A percentile compares a stretch with the other conserved stretches of the same genome.
phyloP scores from a whole-genome alignment of 169 alveolate species.

The Plasmodium sp. region DNA sequence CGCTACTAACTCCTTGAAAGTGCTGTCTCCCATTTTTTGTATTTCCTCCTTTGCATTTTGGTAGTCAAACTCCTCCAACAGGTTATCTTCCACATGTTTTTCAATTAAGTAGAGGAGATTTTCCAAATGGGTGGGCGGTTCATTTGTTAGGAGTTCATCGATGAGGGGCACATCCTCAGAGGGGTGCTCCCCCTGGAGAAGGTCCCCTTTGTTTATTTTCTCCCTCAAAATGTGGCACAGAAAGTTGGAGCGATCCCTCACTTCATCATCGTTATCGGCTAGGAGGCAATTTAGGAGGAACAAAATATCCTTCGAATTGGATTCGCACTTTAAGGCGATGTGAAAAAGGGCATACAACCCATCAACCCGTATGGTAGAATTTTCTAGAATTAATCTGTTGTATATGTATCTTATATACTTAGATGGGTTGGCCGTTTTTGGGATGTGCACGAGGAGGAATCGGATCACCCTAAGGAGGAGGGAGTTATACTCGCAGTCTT shows the following conservation, averaged over 20 bases:
- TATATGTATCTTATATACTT: slow-evolving; percentile 95
- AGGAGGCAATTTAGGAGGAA: slow-evolving; percentile 78
- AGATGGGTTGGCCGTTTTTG: slow-evolving; percentile 92
- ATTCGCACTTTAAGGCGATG: slow-evolving; percentile 86
- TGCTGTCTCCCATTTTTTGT: background rate
- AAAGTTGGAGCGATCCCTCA: slow-evolving; percentile 83
- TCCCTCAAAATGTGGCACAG: slow-evolving; percentile 64
- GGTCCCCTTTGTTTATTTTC: background rate
- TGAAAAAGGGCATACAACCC: slow-evolving; percentile 96
- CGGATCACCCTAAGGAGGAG: slow-evolving; percentile 89
- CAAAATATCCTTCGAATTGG: slow-evolving; percentile 78
- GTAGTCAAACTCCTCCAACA: slow-evolving; percentile 10
- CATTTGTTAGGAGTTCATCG: background rate
- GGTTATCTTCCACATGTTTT: slow-evolving; percentile 14
- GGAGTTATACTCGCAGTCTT: slow-evolving; percentile 97
- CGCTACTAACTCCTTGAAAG: background rate
- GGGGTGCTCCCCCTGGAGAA: background rate
- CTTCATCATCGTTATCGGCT: slow-evolving; percentile 85
- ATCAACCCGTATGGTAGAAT: slow-evolving; percentile 96
- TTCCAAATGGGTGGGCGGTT: background rate
- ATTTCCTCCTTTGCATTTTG: slow-evolving; percentile 20
- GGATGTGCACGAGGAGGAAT: slow-evolving; percentile 93
- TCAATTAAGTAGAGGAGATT: background rate
- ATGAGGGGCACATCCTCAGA: background rate
- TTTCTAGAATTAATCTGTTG: slow-evolving; percentile 97